Percentiles rank a stretch among this genome's conserved stretches.
Evolutionary conservation across 106 monocot genomes (phyloP).

Genomic region (Acanthochlamys bracteata): DNA sequence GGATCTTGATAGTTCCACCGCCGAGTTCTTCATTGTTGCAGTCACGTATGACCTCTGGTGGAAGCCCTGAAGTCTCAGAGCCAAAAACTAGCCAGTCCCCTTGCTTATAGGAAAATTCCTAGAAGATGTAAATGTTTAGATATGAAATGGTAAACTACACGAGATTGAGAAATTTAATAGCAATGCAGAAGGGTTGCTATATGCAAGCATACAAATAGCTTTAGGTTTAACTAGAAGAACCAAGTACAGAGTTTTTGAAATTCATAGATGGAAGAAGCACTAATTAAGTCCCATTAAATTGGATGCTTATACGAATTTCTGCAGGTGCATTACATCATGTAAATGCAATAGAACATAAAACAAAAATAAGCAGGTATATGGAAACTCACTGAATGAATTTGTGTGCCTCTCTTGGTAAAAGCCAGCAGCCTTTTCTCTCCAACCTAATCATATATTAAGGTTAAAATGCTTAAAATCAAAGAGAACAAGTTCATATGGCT

Average conservation of each 20-base stretch:
- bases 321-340: background rate
- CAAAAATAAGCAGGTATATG: background rate
- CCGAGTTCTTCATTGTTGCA: constrained; percentile 57
- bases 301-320: background rate
- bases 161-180: too few relatives aligned
- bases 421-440: constrained; percentile 77
- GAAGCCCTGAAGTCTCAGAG: constrained; percentile 80
- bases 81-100: constrained; percentile 99
- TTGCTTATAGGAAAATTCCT: constrained; percentile 73
- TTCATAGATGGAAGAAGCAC: too few relatives aligned
- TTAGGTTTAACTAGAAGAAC: too few relatives aligned
- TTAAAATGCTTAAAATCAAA: background rate
- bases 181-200: too few relatives aligned
- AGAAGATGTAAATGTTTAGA: background rate
- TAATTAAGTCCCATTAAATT: background rate
- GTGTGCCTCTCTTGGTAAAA: constrained; percentile 77
- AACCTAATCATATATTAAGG: constrained; percentile 19
- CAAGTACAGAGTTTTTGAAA: too few relatives aligned
- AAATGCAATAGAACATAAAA: background rate
- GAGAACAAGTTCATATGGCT: background rate
- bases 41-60: constrained; percentile 61
- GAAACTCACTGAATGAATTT: constrained; percentile 70
- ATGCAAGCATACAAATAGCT: too few relatives aligned
- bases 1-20: constrained; percentile 80
- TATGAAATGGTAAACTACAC: too few relatives aligned